Conservation (phyloP, 1,284 basidiomycete genomes). For the Ceratobasidium sp. region DNA sequence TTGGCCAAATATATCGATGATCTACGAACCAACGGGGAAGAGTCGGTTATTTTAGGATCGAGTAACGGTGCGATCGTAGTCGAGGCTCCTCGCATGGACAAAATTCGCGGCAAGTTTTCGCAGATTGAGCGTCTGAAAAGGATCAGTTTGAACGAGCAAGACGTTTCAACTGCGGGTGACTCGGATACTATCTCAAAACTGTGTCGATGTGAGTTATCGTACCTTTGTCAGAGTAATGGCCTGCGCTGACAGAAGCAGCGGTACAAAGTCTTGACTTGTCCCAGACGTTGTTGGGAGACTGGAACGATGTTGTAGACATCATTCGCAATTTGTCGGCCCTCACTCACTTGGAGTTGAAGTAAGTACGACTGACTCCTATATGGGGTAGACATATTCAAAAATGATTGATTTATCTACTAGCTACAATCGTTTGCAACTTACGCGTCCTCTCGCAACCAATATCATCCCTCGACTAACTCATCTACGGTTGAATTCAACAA, state of each 20-base stretch:
- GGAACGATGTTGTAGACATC: slow-evolving; percentile 80
- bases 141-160: slow-evolving; percentile 80
- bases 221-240: slow-evolving; percentile 13
- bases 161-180: slow-evolving; percentile 70
- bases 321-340: slow-evolving; percentile 73
- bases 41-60: slow-evolving; percentile 81
- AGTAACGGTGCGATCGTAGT: slow-evolving; percentile 86
- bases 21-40: slow-evolving; percentile 64
- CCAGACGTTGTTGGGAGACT: slow-evolving; percentile 77
- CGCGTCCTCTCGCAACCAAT: slow-evolving; percentile 1
- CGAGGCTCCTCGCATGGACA: slow-evolving; percentile 86
- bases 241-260: slow-evolving; percentile 62
- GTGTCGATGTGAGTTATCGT: slow-evolving; percentile 73
- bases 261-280: slow-evolving; percentile 88
- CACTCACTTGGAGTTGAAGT: slow-evolving; percentile 84
- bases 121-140: slow-evolving; percentile 77
- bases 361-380: slow-evolving; percentile 53
- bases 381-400: neutral
- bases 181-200: slow-evolving; percentile 68
- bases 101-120: slow-evolving; percentile 78
- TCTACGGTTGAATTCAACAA: slow-evolving; percentile 81
- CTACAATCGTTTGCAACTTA: slow-evolving; percentile 67
- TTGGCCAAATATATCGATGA: slow-evolving; percentile 79
- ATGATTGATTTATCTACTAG: slow-evolving; percentile 58
- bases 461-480: slow-evolving; percentile 59